Percentiles rank a stretch among this genome's conserved stretches.
phyloP scores from a whole-genome alignment of 2,329 filamentous ascomycete genomes.

The Aspergillus neotritici region DNA sequence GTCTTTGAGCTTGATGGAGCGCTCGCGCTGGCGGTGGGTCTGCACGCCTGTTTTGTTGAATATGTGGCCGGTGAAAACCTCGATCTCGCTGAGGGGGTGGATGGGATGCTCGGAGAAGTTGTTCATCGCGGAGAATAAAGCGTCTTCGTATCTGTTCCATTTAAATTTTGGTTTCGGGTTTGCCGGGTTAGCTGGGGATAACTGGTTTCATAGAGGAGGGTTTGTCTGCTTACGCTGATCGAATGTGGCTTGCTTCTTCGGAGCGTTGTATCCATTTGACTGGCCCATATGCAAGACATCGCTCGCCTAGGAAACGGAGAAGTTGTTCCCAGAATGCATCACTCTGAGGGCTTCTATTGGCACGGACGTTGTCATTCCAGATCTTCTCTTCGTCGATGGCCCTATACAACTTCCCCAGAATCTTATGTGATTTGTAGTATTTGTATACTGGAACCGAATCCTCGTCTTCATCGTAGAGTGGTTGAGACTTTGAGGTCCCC shows the following conservation, averaged over 20 bases:
- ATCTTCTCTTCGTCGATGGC: slow-evolving; percentile 67
- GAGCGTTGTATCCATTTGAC: slow-evolving; percentile 9
- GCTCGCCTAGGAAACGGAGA: slow-evolving; percentile 1
- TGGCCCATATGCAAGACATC: slow-evolving; percentile 7
- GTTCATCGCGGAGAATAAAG: slow-evolving; percentile 46
- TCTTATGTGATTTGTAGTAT: slow-evolving; percentile 64
- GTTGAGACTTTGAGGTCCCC: slow-evolving; percentile 45
- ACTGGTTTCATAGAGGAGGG: not conserved
- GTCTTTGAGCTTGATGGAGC: slow-evolving; percentile 40
- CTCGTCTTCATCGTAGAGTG: slow-evolving; percentile 42
- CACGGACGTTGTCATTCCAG: slow-evolving; percentile 15
- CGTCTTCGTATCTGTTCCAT: slow-evolving; percentile 47
- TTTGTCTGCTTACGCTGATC: slow-evolving; percentile 2
- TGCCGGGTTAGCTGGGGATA: not conserved
- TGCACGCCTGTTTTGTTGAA: slow-evolving; percentile 45
- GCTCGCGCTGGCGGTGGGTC: slow-evolving; percentile 37
- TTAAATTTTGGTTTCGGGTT: not conserved
- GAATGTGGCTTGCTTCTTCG: slow-evolving; percentile 12
- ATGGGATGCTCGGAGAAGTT: slow-evolving; percentile 38
- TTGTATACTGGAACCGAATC: slow-evolving; percentile 42
- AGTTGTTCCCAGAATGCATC: slow-evolving; percentile 13
- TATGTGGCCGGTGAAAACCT: slow-evolving; percentile 55
- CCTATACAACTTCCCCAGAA: slow-evolving; percentile 66
- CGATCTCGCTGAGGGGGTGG: slow-evolving; percentile 45
- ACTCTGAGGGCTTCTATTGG: slow-evolving; percentile 1